Evolutionary conservation across 257 asterid genomes (phyloP).

Genomic region (Scutellaria minor): DNA sequence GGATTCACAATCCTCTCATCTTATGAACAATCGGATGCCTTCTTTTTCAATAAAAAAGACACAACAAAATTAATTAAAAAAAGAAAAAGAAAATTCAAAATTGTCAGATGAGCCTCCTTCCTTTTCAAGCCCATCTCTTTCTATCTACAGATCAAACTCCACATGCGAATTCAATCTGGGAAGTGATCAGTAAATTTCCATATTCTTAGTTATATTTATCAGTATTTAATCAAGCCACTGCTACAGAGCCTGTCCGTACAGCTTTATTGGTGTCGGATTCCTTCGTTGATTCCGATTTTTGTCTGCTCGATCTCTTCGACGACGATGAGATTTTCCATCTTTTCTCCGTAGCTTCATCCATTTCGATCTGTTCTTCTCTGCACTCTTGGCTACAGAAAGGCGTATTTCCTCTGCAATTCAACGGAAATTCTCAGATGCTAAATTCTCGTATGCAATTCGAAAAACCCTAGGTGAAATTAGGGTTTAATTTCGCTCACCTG

Average conservation of each 20-base stretch:
- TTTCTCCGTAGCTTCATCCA: conserved; percentile 77
- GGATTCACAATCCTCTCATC: conserved; percentile 31
- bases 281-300: conserved; percentile 48
- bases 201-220: background rate
- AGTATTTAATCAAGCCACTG: conserved; percentile 56
- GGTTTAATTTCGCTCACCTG: conserved; percentile 53
- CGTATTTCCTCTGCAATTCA: conserved; percentile 80
- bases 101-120: conserved; percentile 43
- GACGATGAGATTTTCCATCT: conserved; percentile 46
- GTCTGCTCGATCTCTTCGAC: conserved; percentile 55
- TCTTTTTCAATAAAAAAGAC: background rate
- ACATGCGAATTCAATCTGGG: conserved; percentile 13
- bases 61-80: background rate
- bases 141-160: conserved; percentile 34
- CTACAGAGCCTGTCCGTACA: conserved; percentile 69
- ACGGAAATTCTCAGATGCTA: too few species aligned
- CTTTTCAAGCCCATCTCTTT: conserved; percentile 12
- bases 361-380: conserved; percentile 93
- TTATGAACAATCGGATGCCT: conserved; percentile 40
- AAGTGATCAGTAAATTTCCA: background rate
- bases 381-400: conserved; percentile 95
- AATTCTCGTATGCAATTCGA: too few species aligned
- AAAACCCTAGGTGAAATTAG: background rate
- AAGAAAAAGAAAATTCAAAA: conserved; percentile 38
- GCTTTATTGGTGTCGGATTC: conserved; percentile 61